These are phyloP conservation scores for Cardamine occulta DNA, from an alignment of 345 rosid species.

Conservation along the genomic window DNA sequence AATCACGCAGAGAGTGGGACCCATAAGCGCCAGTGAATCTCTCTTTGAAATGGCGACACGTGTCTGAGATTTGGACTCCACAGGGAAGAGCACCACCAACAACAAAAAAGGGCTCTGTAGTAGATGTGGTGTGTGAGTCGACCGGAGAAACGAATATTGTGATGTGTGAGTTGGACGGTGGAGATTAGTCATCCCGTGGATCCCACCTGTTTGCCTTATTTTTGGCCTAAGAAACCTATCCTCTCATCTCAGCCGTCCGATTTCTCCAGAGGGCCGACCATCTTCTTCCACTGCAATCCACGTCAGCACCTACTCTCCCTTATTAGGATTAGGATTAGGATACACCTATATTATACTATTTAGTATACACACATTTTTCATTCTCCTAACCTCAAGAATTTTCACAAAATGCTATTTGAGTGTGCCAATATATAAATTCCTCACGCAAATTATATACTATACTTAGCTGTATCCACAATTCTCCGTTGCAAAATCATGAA, in stretches of 20 bases:
- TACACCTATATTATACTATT: not conserved
- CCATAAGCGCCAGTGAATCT: not conserved
- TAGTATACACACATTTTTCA: slow-evolving; percentile 11
- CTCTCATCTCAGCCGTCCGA: slow-evolving; percentile 31
- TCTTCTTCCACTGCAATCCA: slow-evolving; percentile 33
- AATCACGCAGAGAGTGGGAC: slow-evolving; percentile 13
- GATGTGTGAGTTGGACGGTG: slow-evolving; percentile 41
- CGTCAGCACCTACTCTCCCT: slow-evolving; percentile 27
- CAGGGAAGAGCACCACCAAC: slow-evolving; percentile 7
- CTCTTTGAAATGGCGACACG: slow-evolving; percentile 17
- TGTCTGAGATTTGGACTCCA: slow-evolving; percentile 5
- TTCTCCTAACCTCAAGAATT: not conserved
- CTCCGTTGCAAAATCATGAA: not conserved
- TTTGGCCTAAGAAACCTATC: slow-evolving; percentile 6
- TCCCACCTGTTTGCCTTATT: slow-evolving; percentile 34
- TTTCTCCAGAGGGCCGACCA: slow-evolving; percentile 21
- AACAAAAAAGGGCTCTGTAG: not conserved
- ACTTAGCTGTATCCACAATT: slow-evolving; percentile 24
- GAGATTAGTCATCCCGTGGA: slow-evolving; percentile 28
- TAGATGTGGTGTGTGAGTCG: slow-evolving; percentile 26
- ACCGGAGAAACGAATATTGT: slow-evolving; percentile 28
- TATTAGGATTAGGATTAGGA: slow-evolving; percentile 2
- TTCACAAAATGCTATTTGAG: slow-evolving; percentile 27
- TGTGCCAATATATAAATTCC: slow-evolving; percentile 10
- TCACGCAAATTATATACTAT: slow-evolving; percentile 20